Evolutionary conservation across 306 rosid species (phyloP).

Genomic region (Trifolium fragiferum): DNA sequence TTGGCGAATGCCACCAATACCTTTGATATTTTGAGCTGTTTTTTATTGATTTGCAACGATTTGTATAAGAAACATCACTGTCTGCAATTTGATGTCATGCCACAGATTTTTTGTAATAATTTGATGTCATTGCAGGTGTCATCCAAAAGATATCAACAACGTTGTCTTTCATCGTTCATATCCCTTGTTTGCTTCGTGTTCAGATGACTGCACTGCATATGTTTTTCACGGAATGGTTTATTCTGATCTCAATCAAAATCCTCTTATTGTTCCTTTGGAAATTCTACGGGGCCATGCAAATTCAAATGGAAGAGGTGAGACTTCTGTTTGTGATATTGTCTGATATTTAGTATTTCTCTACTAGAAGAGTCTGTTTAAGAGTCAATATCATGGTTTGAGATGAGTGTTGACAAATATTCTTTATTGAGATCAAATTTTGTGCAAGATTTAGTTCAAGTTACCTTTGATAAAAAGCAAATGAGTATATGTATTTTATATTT

Average conservation of each 20-base stretch:
- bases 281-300: constrained; percentile 79
- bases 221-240: constrained; percentile 96
- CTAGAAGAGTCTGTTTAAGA: neutral
- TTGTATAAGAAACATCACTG: neutral
- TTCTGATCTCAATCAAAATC: constrained; percentile 89
- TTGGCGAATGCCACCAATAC: neutral
- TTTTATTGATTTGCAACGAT: constrained; percentile 20
- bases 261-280: constrained; percentile 87
- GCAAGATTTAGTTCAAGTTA: neutral
- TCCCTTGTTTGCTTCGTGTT: constrained; percentile 89
- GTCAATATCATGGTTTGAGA: neutral
- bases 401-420: constrained; percentile 18
- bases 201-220: constrained; percentile 87
- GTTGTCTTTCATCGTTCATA: constrained; percentile 79
- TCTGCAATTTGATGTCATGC: constrained; percentile 22
- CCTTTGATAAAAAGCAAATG: neutral
- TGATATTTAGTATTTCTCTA: constrained; percentile 14
- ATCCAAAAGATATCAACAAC: constrained; percentile 82
- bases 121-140: constrained; percentile 70
- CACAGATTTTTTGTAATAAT: constrained; percentile 23
- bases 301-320: constrained; percentile 85
- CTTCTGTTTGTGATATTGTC: neutral
- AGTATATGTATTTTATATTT: neutral
- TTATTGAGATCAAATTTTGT: constrained; percentile 12
- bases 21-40: constrained; percentile 23